phyloP scores from a whole-genome alignment of 768 basidiomycete genomes.

The Serendipita sp. region DNA sequence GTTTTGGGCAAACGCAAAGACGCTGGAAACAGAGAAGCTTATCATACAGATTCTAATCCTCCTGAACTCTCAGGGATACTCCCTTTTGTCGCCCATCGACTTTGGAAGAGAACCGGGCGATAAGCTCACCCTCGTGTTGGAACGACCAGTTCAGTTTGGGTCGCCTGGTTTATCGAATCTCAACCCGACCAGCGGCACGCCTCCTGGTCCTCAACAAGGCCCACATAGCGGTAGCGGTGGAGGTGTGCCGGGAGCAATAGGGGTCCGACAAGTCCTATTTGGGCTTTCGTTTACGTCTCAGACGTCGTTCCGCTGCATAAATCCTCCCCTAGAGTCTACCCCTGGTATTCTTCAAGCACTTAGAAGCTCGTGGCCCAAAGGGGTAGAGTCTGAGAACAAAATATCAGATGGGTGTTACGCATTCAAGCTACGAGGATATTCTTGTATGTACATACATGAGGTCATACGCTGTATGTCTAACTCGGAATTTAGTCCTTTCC shows the following conservation, averaged over 20 bases:
- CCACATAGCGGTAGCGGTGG: neutral
- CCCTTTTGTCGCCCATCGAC: slow-evolving; percentile 52
- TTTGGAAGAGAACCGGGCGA: slow-evolving; percentile 68
- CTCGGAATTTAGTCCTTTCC: slow-evolving; percentile 47
- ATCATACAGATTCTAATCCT: slow-evolving; percentile 49
- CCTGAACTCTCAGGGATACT: slow-evolving; percentile 47
- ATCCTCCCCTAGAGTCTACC: slow-evolving; percentile 59
- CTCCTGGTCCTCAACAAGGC: neutral
- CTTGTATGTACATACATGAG: slow-evolving; percentile 33
- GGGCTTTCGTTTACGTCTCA: slow-evolving; percentile 58
- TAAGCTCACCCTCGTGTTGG: slow-evolving; percentile 54
- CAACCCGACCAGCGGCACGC: slow-evolving; percentile 19
- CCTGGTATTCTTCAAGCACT: slow-evolving; percentile 72
- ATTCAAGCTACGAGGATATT: slow-evolving; percentile 70
- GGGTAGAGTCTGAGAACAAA: slow-evolving; percentile 64
- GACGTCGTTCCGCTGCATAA: slow-evolving; percentile 54
- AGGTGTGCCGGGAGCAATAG: slow-evolving; percentile 11
- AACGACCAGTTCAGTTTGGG: slow-evolving; percentile 27
- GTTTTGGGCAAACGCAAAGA: slow-evolving; percentile 61
- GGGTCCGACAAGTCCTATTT: slow-evolving; percentile 31
- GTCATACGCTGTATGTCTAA: neutral
- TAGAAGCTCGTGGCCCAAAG: slow-evolving; percentile 62
- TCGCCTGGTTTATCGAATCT: slow-evolving; percentile 19
- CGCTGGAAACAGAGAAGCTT: slow-evolving; percentile 47
- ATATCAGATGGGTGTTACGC: slow-evolving; percentile 50